phyloP scores from a whole-genome alignment of 495 filamentous ascomycete genomes.

The Aspergillus bridgeri region DNA sequence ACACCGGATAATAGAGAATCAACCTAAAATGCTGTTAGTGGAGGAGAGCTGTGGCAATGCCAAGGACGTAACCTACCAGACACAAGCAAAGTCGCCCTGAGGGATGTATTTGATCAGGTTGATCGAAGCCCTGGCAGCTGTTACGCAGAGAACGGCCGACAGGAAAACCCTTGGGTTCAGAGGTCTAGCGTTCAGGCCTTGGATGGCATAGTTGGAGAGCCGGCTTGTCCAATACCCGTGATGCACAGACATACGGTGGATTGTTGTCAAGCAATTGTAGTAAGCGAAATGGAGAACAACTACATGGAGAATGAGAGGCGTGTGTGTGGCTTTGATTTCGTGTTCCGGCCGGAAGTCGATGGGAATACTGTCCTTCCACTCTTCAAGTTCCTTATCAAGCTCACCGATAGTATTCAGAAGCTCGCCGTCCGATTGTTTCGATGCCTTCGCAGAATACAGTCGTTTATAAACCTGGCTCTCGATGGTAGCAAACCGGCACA shows the following conservation, averaged over 20 bases:
- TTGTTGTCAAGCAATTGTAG: conserved; percentile 96
- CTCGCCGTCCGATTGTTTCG: conserved; percentile 89
- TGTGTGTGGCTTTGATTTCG: conserved; percentile 87
- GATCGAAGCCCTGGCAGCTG: conserved; percentile 88
- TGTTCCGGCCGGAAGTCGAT: conserved; percentile 92
- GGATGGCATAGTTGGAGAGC: conserved; percentile 90
- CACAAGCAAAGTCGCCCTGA: conserved; percentile 88
- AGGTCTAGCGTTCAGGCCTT: conserved; percentile 84
- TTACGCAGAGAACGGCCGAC: conserved; percentile 88
- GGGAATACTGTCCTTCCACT: conserved; percentile 95
- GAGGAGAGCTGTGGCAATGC: not conserved
- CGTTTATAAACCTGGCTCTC: conserved; percentile 92
- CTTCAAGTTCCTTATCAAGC: conserved; percentile 86
- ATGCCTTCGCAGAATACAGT: conserved; percentile 88
- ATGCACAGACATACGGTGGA: conserved; percentile 97
- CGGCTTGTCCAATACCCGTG: conserved; percentile 98
- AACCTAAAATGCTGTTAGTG: conserved; percentile 57
- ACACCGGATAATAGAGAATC: conserved; percentile 95
- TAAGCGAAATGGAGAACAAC: conserved; percentile 94
- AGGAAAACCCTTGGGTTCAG: conserved; percentile 92
- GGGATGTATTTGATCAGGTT: conserved; percentile 94
- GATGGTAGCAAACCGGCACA: conserved; percentile 88
- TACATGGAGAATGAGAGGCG: conserved; percentile 85
- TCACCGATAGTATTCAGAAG: conserved; percentile 94
- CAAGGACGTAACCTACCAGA: conserved; percentile 65